Base-by-base conservation (phyloP, 768 basidiomycete species). In the Myochromella boudieri region DNA sequence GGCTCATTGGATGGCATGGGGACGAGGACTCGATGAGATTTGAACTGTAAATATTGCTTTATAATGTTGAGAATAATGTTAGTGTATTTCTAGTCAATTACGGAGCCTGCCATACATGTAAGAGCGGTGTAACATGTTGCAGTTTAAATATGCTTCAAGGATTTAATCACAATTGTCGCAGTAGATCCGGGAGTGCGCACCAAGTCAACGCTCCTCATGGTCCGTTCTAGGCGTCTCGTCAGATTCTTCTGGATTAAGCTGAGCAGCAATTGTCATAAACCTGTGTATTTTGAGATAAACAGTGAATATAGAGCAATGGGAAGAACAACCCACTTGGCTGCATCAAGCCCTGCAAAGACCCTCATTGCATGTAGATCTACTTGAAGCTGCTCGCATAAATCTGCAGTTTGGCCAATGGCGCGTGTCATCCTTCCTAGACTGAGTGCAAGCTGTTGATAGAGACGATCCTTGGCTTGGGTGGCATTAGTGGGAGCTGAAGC, bases 301-400 rank as follows among this genome's bases (percentile, higher is more conserved):
- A 37, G 7, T 1, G 29, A 44, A 33, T n/a, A 4, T 14, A 38
- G 11, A 20, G 44, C 4, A 2, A 38, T n/a, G 22, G 14, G 12
- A 11, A 24, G 34, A 9, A 17, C 24, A 22, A 69, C 84, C 58
- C 62, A 91, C 90, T 91, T 91, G 44, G 90, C 85, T 15, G 85
- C 87, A 62, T 90, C 87, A 39, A 84, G 72, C 1, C 85, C 87
- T 11, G 89, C 85, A 52, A 94, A 82, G 24, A 80, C 81, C 44
- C 80, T 69, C 89, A 92, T 91, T 12, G 86, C 82, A 46, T 85
- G 78, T 43, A 93, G 65, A 68, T 90, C 87, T 36, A 78, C 74
- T 52, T 88, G 82, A 54, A 93, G 74, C 44, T 82, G 78, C 60
- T 85, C 88, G 64, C 88, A 85, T 18, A 91, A 73, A 55, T 84